Percentiles rank a stretch among this genome's conserved stretches.
Conservation (phyloP, 768 basidiomycete genomes). For the Dentipellis sp. region DNA sequence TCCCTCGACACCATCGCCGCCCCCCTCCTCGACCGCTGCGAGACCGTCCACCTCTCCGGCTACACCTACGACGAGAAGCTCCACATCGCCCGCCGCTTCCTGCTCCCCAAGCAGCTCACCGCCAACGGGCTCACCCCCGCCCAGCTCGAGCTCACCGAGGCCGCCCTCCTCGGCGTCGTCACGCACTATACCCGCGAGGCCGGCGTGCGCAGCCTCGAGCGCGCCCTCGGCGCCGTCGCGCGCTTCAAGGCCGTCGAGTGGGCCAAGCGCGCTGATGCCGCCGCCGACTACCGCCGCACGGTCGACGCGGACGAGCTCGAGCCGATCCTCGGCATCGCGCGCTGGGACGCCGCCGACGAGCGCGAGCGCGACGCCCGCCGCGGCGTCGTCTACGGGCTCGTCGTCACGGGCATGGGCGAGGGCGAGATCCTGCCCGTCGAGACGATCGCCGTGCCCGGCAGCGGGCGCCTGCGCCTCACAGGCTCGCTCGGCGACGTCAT, state of each 20-base stretch:
- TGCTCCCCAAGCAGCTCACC: conserved; percentile 79
- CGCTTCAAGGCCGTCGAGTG: conserved; percentile 89
- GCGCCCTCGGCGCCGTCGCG: conserved; percentile 83
- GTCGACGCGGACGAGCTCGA: conserved; percentile 73
- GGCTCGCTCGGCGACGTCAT: conserved; percentile 86
- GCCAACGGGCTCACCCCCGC: conserved; percentile 64
- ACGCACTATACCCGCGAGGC: conserved; percentile 85
- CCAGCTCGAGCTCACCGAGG: conserved; percentile 59
- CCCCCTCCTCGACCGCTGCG: conserved; percentile 84
- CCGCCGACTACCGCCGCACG: conserved; percentile 38
- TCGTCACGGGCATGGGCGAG: conserved; percentile 83
- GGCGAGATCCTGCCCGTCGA: conserved; percentile 83
- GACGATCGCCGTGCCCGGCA: conserved; percentile 69
- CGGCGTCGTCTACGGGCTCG: conserved; percentile 79
- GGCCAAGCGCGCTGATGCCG: conserved; percentile 53
- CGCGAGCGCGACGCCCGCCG: conserved; percentile 61
- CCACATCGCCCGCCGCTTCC: conserved; percentile 78
- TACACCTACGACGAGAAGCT: conserved; percentile 90
- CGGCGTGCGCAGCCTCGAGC: conserved; percentile 85
- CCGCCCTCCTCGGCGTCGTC: conserved; percentile 61
- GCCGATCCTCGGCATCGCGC: conserved; percentile 69
- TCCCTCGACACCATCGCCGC: conserved; percentile 82
- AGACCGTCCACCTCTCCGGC: conserved; percentile 75
- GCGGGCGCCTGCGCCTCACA: conserved; percentile 66
- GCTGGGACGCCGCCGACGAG: conserved; percentile 75